Percentiles rank a stretch among this genome's conserved stretches.
Evolutionary conservation across 768 basidiomycete species (phyloP).

Genomic region (Phlebiopsis flavidoalba): DNA sequence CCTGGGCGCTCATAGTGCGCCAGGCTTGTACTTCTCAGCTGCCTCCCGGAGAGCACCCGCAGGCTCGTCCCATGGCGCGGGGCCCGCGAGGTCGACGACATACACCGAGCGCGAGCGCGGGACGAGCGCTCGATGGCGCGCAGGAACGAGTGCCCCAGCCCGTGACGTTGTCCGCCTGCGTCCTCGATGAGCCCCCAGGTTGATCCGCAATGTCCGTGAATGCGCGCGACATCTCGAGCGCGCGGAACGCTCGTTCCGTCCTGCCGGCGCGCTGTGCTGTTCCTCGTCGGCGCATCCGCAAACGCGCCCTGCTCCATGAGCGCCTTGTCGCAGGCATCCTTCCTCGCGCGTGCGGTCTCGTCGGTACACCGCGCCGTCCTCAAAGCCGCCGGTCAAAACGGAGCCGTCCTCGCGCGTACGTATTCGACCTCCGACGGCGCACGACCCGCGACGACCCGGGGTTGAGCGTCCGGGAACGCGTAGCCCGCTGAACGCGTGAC

Average conservation of each 20-base stretch:
- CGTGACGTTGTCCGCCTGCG: conserved; percentile 86
- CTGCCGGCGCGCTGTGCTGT: conserved; percentile 29
- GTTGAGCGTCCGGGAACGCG: conserved; percentile 94
- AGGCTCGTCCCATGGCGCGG: conserved; percentile 79
- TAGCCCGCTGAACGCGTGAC: conserved; percentile 72
- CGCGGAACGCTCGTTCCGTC: conserved; percentile 3
- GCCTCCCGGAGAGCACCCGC: conserved; percentile 66
- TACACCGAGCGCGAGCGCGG: conserved; percentile 86
- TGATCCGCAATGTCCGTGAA: conserved; percentile 98
- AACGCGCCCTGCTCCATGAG: conserved; percentile 48
- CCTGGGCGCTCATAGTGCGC: conserved; percentile 73
- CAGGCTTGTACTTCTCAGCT: conserved; percentile 80
- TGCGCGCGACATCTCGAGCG: conserved; percentile 66
- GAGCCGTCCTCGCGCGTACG: conserved; percentile 72
- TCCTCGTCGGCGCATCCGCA: conserved; percentile 46
- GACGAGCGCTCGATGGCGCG: conserved; percentile 89
- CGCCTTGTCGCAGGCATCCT: conserved; percentile 34
- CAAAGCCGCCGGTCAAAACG: conserved; percentile 58
- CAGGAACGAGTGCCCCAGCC: conserved; percentile 91
- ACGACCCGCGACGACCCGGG: conserved; percentile 88
- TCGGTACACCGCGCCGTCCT: conserved; percentile 51
- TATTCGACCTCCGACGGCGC: no score
- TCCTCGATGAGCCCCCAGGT: conserved; percentile 86
- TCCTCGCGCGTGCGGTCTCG: conserved; percentile 59
- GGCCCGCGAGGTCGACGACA: conserved; percentile 81